Conservation (phyloP, 2,329 filamentous ascomycete genomes). For the Ceratocystiopsis minuta region DNA sequence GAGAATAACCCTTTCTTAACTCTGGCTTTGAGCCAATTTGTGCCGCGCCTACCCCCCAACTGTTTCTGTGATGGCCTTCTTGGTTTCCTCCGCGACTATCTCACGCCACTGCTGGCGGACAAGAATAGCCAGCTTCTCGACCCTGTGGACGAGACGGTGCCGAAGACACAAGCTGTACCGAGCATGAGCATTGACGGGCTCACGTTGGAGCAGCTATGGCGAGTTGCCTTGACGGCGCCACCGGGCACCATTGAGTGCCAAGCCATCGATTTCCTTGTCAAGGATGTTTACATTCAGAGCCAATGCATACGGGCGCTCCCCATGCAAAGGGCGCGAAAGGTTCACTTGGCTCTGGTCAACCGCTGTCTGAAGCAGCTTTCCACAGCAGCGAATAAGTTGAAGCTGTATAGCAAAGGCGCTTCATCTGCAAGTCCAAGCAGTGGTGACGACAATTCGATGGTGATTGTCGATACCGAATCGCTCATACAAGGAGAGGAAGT, state of each 20-base stretch:
- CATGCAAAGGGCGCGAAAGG: conserved; percentile 29
- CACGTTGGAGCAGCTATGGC: conserved; percentile 62
- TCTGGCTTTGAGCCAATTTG: conserved; percentile 34
- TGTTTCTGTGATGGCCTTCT: conserved; percentile 44
- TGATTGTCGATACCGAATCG: conserved; percentile 25
- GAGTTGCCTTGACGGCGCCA: conserved; percentile 54
- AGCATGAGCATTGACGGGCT: conserved; percentile 30
- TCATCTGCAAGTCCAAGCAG: conserved; percentile 7
- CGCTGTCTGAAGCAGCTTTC: conserved; percentile 56
- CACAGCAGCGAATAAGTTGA: conserved; percentile 40
- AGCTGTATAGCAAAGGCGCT: conserved; percentile 23
- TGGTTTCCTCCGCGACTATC: conserved; percentile 39
- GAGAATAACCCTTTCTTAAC: conserved; percentile 42
- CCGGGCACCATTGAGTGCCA: conserved; percentile 44
- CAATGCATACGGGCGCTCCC: conserved; percentile 30
- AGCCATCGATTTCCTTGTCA: conserved; percentile 53
- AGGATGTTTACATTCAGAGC: conserved; percentile 48
- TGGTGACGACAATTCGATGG: conserved; percentile 29
- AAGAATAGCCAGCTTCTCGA: conserved; percentile 23
- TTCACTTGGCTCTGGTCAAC: conserved; percentile 54
- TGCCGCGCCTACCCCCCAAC: conserved; percentile 36
- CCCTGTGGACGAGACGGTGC: conserved; percentile 20
- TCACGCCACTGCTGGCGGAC: conserved; percentile 29
- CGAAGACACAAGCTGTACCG: too few relatives aligned
- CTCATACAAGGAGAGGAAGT: conserved; percentile 37